Evolutionary conservation across 495 filamentous ascomycete genomes (phyloP).

Genomic region (Aspergillus nanangensis): DNA sequence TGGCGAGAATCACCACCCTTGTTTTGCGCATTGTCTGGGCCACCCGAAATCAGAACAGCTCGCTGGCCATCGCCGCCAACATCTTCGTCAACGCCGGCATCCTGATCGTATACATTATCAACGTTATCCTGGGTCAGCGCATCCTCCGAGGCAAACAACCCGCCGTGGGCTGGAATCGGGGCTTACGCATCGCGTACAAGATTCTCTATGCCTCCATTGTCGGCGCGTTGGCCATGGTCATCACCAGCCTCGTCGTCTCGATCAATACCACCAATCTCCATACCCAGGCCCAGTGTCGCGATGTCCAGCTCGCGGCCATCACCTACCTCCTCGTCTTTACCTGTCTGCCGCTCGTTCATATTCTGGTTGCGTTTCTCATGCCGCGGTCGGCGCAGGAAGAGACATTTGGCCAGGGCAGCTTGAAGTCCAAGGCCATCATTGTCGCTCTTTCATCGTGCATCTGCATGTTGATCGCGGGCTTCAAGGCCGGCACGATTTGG

Average conservation of each 20-base stretch:
- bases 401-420: slow-evolving; percentile 66
- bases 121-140: slow-evolving; percentile 75
- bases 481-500: slow-evolving; percentile 58
- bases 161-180: slow-evolving; percentile 58
- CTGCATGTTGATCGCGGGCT: slow-evolving; percentile 66
- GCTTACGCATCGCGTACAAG: slow-evolving; percentile 46
- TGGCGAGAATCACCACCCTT: slow-evolving; percentile 62
- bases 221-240: slow-evolving; percentile 61
- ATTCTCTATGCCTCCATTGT: slow-evolving; percentile 58
- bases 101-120: slow-evolving; percentile 73
- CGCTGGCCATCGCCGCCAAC: slow-evolving; percentile 63
- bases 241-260: slow-evolving; percentile 58
- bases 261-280: slow-evolving; percentile 59
- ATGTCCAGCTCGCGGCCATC: slow-evolving; percentile 61
- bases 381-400: slow-evolving; percentile 47
- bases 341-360: slow-evolving; percentile 68
- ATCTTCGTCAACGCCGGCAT: slow-evolving; percentile 76
- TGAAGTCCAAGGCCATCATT: slow-evolving; percentile 60
- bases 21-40: slow-evolving; percentile 56
- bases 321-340: slow-evolving; percentile 67
- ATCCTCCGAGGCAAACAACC: slow-evolving; percentile 73
- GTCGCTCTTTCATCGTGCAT: slow-evolving; percentile 50
- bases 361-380: slow-evolving; percentile 48
- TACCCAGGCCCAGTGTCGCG: slow-evolving; percentile 48
- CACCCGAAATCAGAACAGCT: slow-evolving; percentile 35